Evolutionary conservation across 2,329 filamentous ascomycete genomes (phyloP), one percentile per base, ranked within the genome.

Genomic region (Fusarium sp.): DNA sequence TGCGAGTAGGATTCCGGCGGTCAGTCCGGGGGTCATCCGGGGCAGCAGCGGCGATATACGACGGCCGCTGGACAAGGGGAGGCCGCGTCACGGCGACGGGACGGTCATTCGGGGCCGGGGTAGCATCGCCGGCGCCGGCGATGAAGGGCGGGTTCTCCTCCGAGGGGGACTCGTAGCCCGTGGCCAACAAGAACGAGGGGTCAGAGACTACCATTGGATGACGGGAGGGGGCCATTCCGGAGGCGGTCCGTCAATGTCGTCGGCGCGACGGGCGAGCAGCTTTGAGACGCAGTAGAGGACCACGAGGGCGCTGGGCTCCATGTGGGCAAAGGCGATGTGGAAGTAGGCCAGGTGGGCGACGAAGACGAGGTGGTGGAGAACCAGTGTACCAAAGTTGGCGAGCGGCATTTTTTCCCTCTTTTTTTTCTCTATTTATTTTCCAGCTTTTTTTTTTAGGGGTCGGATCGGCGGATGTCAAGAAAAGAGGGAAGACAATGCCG

Each of bases 301-400:
- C 54, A 88, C 80, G 29, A 89, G 81, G 11, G 86, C 70, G 56
- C 86, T 81, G 18, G 87, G 85, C 68, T 88, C 86, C 63, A 86
- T 84, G 69, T 86, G 83, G 20, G 86, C 82, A 68, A 89, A 82
- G 66, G 86, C 86, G 70, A 87, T 85, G 77, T 85, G 85, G 77
- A 89, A 86, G 79, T 89, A 88, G 70, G 88, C 84, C 64, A 89
- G 81, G 61, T 87, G 88, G 45, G 86, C 87, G 72, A 89, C 81
- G 77, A 89, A 89, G 76, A 89, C 86, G 63, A 88, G 81, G 73
- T 88, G 83, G 74, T 88, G 83, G 60, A 89, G 81, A 71, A 89
- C 79, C 36, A 88, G 81, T n/a, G 87, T 85, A 58, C 87, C 87
- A 29, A 89, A 78, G 80, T 89, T 86, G 76, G 84, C 82, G 68